A percentile compares a stretch with the other conserved stretches of the same genome.
phyloP scores from a whole-genome alignment of 1,284 basidiomycete genomes.

The Stereum hirsutum region DNA sequence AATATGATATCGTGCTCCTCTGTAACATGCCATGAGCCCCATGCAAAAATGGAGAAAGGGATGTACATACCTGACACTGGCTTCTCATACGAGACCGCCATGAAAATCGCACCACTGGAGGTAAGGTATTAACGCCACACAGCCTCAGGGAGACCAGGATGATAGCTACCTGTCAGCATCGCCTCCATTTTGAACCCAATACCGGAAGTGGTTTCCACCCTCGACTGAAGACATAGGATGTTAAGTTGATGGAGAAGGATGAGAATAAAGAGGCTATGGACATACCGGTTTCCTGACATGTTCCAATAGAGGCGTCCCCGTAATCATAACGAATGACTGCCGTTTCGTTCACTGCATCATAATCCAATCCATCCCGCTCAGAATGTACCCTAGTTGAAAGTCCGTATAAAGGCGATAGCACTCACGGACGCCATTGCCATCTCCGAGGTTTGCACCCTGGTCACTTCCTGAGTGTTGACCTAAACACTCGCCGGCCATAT shows the following conservation, averaged over 20 bases:
- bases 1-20: constrained; percentile 44
- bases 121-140: neutral
- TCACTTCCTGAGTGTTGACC: constrained; percentile 68
- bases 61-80: constrained; percentile 31
- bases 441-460: constrained; percentile 79
- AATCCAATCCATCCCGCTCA: constrained; percentile 3
- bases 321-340: constrained; percentile 78
- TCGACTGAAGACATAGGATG: too few relatives aligned
- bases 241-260: too few relatives aligned
- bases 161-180: constrained; percentile 41
- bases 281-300: constrained; percentile 84
- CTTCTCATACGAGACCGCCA: constrained; percentile 74
- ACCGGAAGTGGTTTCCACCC: constrained; percentile 88
- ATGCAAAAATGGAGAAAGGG: neutral
- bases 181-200: constrained; percentile 76
- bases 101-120: constrained; percentile 69
- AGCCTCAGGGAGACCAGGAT: constrained; percentile 1
- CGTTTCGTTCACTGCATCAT: constrained; percentile 57
- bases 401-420: constrained; percentile 7
- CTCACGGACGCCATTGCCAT: constrained; percentile 66
- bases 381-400: too few relatives aligned
- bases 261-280: too few relatives aligned
- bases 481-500: constrained; percentile 76
- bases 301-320: constrained; percentile 65
- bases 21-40: constrained; percentile 9